Conservation (phyloP, 2,329 filamentous ascomycete species). For the Colletotrichum tanaceti region DNA sequence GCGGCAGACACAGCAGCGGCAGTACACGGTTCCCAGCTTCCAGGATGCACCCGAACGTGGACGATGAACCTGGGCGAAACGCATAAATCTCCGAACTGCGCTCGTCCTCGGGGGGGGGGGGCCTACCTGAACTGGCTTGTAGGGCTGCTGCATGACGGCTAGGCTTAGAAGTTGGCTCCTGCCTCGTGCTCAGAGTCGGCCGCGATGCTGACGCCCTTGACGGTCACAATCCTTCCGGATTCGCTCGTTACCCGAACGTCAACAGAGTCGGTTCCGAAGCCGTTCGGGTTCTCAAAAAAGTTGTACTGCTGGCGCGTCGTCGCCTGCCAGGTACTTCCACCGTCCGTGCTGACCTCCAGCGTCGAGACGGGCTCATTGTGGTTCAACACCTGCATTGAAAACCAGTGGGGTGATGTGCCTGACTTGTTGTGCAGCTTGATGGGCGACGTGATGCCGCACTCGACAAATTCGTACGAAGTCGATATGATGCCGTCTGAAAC, state of each 20-base stretch:
- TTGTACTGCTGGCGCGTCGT: constrained; percentile 67
- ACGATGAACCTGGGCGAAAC: background rate
- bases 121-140: background rate
- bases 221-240: constrained; percentile 61
- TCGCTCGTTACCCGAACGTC: constrained; percentile 67
- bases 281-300: constrained; percentile 70
- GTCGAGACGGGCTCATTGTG: constrained; percentile 65
- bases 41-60: background rate
- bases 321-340: constrained; percentile 67
- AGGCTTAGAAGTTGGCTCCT: constrained; percentile 48
- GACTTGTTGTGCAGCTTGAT: constrained; percentile 58
- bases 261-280: constrained; percentile 66
- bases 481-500: constrained; percentile 51
- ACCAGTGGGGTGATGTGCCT: constrained; percentile 57
- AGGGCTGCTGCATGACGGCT: background rate
- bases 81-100: background rate
- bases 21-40: background rate
- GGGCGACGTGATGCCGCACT: constrained; percentile 56
- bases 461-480: constrained; percentile 52
- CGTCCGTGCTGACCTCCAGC: constrained; percentile 71
- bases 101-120: background rate
- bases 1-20: background rate
- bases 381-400: constrained; percentile 70
- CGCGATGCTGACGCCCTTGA: constrained; percentile 61
- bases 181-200: constrained; percentile 48